These are phyloP conservation scores for Globisporangium emineosum DNA, from an alignment of 352 stramenopile genomes.

Conservation along the genomic window DNA sequence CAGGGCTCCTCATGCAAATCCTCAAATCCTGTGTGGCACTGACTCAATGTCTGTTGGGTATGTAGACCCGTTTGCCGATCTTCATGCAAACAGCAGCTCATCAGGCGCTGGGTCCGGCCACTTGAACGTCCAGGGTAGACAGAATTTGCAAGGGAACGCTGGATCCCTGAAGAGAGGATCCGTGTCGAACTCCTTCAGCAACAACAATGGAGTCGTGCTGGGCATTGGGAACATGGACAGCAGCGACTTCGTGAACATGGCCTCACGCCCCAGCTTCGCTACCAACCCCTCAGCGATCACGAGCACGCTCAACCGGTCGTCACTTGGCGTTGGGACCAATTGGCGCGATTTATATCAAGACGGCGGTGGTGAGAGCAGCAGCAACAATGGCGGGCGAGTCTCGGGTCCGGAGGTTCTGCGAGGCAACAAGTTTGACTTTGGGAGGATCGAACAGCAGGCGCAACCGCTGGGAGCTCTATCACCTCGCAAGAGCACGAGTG, in stretches of 20 bases:
- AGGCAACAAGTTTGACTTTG: constrained; percentile 14
- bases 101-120: neutral
- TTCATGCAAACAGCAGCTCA: neutral
- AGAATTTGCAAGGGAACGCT: neutral
- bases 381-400: neutral
- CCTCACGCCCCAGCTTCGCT: constrained; percentile 15
- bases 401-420: neutral
- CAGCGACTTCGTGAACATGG: constrained; percentile 28
- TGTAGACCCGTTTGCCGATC: neutral
- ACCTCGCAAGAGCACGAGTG: constrained; percentile 3
- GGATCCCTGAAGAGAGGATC: neutral
- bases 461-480: neutral
- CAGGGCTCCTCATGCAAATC: too few species aligned
- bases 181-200: constrained; percentile 10
- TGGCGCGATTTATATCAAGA: constrained; percentile 11
- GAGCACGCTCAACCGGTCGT: neutral
- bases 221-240: constrained; percentile 26
- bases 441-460: neutral
- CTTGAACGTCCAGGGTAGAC: neutral
- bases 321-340: neutral
- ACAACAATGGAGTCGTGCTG: constrained; percentile 23
- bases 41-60: too few species aligned
- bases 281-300: constrained; percentile 2
- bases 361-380: neutral
- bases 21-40: too few species aligned